A percentile compares a stretch with the other conserved stretches of the same genome.
Conservation (phyloP, 352 stramenopile genomes). For the Phytophthora multivora region DNA sequence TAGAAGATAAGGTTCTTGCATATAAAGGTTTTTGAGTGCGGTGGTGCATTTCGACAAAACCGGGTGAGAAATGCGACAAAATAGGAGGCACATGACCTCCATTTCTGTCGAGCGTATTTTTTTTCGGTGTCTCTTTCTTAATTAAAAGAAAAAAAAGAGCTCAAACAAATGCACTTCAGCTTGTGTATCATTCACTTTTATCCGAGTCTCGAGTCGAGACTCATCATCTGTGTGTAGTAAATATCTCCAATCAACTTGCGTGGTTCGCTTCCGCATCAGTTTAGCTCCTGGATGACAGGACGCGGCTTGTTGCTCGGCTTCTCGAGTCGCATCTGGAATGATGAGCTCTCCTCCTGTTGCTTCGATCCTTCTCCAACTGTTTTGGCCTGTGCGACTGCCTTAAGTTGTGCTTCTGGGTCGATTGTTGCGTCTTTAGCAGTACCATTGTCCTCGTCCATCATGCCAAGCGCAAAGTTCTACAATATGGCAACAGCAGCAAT, state of each 20-base stretch:
- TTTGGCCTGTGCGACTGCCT: conserved; percentile 19
- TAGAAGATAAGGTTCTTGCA: neutral
- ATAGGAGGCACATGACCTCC: too few species aligned
- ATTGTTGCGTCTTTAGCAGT: conserved; percentile 28
- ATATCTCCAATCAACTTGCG: conserved; percentile 21
- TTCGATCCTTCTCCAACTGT: conserved; percentile 10
- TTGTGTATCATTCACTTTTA: conserved; percentile 31
- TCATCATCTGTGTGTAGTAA: conserved; percentile 27
- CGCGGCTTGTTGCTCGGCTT: conserved; percentile 45
- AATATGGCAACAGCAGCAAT: neutral
- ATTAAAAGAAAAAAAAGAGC: too few species aligned
- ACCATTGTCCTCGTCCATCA: conserved; percentile 57
- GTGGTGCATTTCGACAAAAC: conserved; percentile 19
- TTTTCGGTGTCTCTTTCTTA: too few species aligned
- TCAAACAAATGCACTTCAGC: conserved; percentile 2
- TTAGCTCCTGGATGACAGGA: conserved; percentile 80
- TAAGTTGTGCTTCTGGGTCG: conserved; percentile 34
- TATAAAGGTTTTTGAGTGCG: conserved; percentile 2
- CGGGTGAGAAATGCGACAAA: neutral
- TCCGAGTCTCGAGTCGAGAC: neutral
- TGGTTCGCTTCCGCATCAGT: conserved; percentile 33
- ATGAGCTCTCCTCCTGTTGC: conserved; percentile 6
- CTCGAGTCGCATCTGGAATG: conserved; percentile 44
- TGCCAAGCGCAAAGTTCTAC: conserved; percentile 79
- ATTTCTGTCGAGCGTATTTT: too few species aligned